Conservation (phyloP, 1,139 yeast species). For the Blastobotrys aristatus region DNA sequence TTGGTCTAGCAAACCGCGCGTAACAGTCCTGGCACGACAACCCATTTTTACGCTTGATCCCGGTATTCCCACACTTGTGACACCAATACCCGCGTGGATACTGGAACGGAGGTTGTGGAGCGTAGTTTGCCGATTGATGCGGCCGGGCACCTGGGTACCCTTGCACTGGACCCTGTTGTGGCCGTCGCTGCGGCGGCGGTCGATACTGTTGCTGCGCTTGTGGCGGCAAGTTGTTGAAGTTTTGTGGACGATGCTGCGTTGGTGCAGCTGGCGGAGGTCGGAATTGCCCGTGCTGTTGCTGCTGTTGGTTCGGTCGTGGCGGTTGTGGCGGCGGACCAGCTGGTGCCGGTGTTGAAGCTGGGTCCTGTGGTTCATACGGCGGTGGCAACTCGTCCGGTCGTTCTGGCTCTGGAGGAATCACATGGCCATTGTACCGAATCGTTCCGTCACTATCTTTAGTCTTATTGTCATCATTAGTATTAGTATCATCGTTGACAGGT, state of each 20-base stretch:
- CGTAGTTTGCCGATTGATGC: not conserved
- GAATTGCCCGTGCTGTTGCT: not conserved
- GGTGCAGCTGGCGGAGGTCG: not conserved
- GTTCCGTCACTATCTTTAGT: not conserved
- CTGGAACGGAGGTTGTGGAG: constrained; percentile 46
- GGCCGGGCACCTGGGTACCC: constrained; percentile 2
- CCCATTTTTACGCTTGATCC: constrained; percentile 60
- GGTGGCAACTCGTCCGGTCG: constrained; percentile 27
- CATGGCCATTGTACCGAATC: not conserved
- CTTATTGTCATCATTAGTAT: constrained; percentile 4
- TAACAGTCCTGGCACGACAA: constrained; percentile 68
- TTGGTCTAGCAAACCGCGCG: constrained; percentile 50
- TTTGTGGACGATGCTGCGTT: constrained; percentile 1
- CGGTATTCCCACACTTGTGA: constrained; percentile 70
- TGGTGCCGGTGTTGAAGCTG: not conserved
- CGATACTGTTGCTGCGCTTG: not conserved
- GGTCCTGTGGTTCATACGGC: constrained; percentile 22
- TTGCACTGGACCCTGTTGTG: not conserved
- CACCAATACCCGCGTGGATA: constrained; percentile 65
- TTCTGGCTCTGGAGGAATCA: constrained; percentile 21
- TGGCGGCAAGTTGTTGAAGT: not conserved
- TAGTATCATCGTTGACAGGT: too few species aligned
- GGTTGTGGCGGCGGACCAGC: not conserved
- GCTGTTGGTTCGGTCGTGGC: not conserved
- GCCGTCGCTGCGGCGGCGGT: not conserved